Conservation (phyloP, 1,284 basidiomycete species). For the Salmacisia buchloeana region DNA sequence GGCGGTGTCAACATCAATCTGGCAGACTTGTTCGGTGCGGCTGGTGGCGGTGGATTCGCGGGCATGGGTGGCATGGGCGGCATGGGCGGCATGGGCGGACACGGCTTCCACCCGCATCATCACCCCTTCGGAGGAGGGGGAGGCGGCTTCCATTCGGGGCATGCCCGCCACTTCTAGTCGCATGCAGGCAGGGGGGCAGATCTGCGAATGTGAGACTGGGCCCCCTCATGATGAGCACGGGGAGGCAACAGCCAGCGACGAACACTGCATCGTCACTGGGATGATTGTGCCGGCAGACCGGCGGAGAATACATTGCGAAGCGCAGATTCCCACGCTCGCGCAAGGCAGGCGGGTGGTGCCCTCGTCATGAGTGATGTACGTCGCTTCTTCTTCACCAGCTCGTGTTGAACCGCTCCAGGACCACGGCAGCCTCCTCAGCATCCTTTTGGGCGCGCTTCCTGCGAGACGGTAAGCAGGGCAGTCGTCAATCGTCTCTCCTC, state of each 20-base stretch:
- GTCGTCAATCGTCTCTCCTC: neutral
- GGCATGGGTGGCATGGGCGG: slow-evolving; percentile 31
- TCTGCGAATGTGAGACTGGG: no score
- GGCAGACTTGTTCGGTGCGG: slow-evolving; percentile 44
- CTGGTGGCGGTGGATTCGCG: slow-evolving; percentile 22
- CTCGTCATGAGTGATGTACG: no score
- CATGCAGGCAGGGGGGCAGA: no score
- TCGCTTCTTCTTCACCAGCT: neutral
- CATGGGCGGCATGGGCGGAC: slow-evolving; percentile 20
- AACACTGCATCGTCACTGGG: no score
- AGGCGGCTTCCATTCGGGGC: slow-evolving; percentile 3
- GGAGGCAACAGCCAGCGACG: no score
- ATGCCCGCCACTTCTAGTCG: no score
- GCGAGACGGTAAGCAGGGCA: neutral
- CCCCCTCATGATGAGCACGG: no score
- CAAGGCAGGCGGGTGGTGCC: no score
- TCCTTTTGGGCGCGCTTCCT: slow-evolving; percentile 42
- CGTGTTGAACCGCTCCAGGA: slow-evolving; percentile 36
- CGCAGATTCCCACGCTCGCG: no score
- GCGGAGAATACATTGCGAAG: no score
- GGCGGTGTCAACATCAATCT: slow-evolving; percentile 41
- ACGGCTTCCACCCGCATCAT: neutral
- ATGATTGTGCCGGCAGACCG: no score
- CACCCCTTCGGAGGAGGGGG: neutral
- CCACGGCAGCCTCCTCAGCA: slow-evolving; percentile 34